These are phyloP conservation scores for Pythium utonaiense DNA, from an alignment of 352 stramenopile genomes.

Conservation along the genomic window DNA sequence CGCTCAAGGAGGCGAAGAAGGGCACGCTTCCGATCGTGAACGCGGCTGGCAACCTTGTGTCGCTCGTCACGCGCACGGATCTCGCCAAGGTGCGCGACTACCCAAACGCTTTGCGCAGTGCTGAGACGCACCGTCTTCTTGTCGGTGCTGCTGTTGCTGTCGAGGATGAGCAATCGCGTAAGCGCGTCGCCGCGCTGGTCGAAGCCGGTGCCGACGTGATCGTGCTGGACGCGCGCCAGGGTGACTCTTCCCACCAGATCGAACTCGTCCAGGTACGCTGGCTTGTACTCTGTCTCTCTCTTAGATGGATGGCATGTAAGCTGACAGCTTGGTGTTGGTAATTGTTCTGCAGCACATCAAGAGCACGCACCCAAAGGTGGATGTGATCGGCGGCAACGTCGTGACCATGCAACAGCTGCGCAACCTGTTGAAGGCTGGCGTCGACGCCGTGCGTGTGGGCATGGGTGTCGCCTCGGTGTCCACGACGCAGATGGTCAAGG, in stretches of 20 bases:
- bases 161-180: conserved; percentile 87
- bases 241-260: conserved; percentile 90
- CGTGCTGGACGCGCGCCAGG: conserved; percentile 97
- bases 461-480: conserved; percentile 99
- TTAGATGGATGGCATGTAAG: not conserved
- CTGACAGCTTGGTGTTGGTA: too few relatives aligned
- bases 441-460: conserved; percentile 97
- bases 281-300: not conserved
- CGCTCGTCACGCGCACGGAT: conserved; percentile 96
- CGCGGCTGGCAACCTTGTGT: conserved; percentile 92
- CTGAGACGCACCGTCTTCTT: conserved; percentile 93
- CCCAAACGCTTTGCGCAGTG: conserved; percentile 91
- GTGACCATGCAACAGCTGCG: conserved; percentile 95
- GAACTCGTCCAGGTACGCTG: conserved; percentile 46
- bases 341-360: conserved; percentile 84
- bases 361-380: conserved; percentile 76
- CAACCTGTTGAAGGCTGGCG: conserved; percentile 96
- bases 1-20: conserved; percentile 97
- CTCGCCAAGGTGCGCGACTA: conserved; percentile 96
- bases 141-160: conserved; percentile 96
- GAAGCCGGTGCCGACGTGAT: conserved; percentile 96
- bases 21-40: conserved; percentile 99
- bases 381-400: conserved; percentile 98
- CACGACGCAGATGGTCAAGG: conserved; percentile 99
- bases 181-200: conserved; percentile 83